Percentiles rank a stretch among this genome's conserved stretches.
Conservation (phyloP, 2,329 filamentous ascomycete species). For the Hortaea sp. region DNA sequence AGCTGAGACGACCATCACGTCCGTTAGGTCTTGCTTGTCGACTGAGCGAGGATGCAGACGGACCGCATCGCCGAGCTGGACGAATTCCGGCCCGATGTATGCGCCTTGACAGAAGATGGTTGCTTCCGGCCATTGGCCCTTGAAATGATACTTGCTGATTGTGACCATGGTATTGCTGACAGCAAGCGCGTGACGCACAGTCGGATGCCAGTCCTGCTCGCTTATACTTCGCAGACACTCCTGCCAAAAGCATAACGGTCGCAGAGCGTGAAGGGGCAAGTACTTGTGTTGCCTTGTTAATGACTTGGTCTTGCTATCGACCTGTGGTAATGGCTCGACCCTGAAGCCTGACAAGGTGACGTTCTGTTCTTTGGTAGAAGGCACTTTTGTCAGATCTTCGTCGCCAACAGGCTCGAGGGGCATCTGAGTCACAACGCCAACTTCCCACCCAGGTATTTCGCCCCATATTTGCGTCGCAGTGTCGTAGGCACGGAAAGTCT, state of each 20-base stretch:
- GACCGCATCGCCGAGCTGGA: conserved; percentile 45
- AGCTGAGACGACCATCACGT: conserved; percentile 44
- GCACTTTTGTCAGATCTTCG: conserved; percentile 36
- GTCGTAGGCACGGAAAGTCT: conserved; percentile 13
- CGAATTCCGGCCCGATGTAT: conserved; percentile 47
- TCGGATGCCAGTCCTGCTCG: conserved; percentile 39
- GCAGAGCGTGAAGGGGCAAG: conserved; percentile 42
- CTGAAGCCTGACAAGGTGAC: conserved; percentile 46
- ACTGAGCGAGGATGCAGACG: conserved; percentile 31
- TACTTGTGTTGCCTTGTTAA: conserved; percentile 46
- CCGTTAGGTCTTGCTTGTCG: conserved; percentile 28
- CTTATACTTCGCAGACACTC: conserved; percentile 35
- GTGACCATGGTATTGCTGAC: conserved; percentile 44
- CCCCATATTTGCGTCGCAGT: conserved; percentile 3
- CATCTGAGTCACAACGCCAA: conserved; percentile 45
- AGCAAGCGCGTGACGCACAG: conserved; percentile 44
- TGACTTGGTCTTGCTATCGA: conserved; percentile 37
- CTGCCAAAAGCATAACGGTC: conserved; percentile 46
- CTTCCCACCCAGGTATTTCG: conserved; percentile 43
- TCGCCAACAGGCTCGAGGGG: conserved; percentile 34
- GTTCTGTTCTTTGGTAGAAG: conserved; percentile 29
- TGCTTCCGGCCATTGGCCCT: conserved; percentile 45
- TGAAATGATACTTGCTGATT: conserved; percentile 42
- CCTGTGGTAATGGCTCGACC: conserved; percentile 46
- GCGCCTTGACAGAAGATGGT: conserved; percentile 44